Evolutionary conservation across 106 monocot genomes (phyloP).

Genomic region (Platanthera zijinensis): DNA sequence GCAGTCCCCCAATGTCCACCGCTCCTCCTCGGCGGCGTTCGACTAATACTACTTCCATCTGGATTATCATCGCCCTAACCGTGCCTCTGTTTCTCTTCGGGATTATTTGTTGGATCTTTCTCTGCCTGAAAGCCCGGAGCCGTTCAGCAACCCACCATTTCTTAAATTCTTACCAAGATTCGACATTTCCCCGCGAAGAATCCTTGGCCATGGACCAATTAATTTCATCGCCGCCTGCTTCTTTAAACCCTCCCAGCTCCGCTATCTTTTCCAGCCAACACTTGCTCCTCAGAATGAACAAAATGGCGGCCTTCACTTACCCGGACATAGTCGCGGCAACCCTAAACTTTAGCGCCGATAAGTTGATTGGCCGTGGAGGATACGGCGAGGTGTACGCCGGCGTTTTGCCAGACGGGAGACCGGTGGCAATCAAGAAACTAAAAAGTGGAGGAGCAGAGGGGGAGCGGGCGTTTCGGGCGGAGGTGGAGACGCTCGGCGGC

Average conservation of each 20-base stretch:
- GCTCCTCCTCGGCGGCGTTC: too few species aligned
- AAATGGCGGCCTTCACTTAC: conserved; percentile 51
- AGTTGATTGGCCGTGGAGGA: conserved; percentile 58
- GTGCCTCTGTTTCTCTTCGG: conserved; percentile 18
- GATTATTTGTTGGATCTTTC: conserved; percentile 7
- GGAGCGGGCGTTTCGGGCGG: conserved; percentile 69
- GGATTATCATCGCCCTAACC: conserved; percentile 30
- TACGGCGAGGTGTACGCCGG: conserved; percentile 66
- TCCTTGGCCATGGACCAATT: background rate
- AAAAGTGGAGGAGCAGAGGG: conserved; percentile 18
- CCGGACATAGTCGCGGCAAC: conserved; percentile 57
- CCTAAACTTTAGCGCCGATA: conserved; percentile 39
- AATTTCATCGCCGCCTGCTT: background rate
- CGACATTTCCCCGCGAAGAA: background rate
- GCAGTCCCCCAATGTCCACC: too few species aligned
- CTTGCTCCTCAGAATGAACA: background rate
- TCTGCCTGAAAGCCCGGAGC: background rate
- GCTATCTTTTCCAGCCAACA: conserved; percentile 20
- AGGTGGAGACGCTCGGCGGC: conserved; percentile 51
- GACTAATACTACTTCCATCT: conserved; percentile 8
- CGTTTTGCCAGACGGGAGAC: conserved; percentile 49
- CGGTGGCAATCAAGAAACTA: conserved; percentile 71
- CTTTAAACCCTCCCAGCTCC: background rate
- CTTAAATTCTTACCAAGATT: background rate
- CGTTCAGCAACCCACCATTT: conserved; percentile 16